These are phyloP conservation scores for Gracilaria gracilis DNA, from an alignment of 23 red algal genomes.

Conservation along the genomic window DNA sequence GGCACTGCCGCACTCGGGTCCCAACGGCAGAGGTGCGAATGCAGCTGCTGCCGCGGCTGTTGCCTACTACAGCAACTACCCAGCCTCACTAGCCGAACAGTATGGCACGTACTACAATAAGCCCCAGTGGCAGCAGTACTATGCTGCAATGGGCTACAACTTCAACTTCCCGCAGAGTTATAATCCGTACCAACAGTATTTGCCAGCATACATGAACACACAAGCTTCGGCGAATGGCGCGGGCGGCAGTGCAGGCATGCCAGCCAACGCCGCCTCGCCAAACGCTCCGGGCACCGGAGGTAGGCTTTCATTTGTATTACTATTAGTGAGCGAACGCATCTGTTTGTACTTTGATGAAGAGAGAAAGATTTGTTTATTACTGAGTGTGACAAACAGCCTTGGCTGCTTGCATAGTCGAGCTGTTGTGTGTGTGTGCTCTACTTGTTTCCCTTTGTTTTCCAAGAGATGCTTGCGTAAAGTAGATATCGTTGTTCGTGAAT, in stretches of 20 bases:
- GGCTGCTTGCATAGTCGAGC: neutral
- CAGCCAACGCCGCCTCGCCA: slow-evolving; percentile 26
- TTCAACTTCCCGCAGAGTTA: slow-evolving; percentile 76
- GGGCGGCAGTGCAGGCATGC: slow-evolving; percentile 41
- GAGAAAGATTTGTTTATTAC: slow-evolving; percentile 15
- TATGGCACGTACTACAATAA: slow-evolving; percentile 77
- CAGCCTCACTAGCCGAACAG: slow-evolving; percentile 63
- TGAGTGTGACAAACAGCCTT: slow-evolving; percentile 27
- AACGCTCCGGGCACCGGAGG: slow-evolving; percentile 44
- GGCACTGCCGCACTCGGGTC: slow-evolving; percentile 13
- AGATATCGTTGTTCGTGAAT: slow-evolving; percentile 10
- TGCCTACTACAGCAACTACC: slow-evolving; percentile 74
- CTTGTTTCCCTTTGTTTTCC: slow-evolving; percentile 21
- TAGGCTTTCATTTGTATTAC: slow-evolving; percentile 45
- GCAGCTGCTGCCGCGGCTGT: slow-evolving; percentile 63
- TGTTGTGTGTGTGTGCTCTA: slow-evolving; percentile 1
- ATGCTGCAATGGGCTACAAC: slow-evolving; percentile 81
- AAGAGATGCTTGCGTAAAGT: slow-evolving; percentile 33
- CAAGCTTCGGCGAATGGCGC: slow-evolving; percentile 32
- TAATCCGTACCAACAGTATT: slow-evolving; percentile 78
- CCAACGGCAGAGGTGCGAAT: slow-evolving; percentile 52
- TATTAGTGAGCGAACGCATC: slow-evolving; percentile 37
- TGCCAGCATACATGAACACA: slow-evolving; percentile 73
- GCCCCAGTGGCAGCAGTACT: slow-evolving; percentile 87
- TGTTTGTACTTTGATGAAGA: slow-evolving; percentile 19